Conservation (phyloP, 768 basidiomycete species). For the Serendipita sp. region DNA sequence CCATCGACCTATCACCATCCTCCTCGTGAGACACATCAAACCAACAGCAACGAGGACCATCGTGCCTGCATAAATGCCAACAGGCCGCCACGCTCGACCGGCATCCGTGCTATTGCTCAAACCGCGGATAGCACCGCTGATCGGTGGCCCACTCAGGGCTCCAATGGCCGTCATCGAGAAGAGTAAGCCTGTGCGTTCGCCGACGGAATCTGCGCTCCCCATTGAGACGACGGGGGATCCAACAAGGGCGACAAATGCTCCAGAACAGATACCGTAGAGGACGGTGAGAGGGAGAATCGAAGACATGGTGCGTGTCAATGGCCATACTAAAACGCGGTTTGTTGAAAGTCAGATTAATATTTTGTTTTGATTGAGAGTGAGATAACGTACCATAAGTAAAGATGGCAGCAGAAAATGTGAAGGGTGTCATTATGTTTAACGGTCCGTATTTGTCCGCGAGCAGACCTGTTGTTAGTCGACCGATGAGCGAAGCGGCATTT, state of each 20-base stretch:
- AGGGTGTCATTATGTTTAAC: conserved; percentile 14
- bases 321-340: conserved; percentile 31
- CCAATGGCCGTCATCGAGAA: conserved; percentile 8
- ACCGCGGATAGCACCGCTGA: conserved; percentile 11
- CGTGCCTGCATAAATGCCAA: conserved; percentile 11
- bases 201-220: conserved; percentile 10
- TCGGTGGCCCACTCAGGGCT: conserved; percentile 12
- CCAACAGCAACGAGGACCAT: not conserved
- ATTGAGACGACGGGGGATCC: conserved; percentile 7
- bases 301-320: conserved; percentile 31
- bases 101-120: not conserved
- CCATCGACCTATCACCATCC: not conserved
- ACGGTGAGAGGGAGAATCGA: conserved; percentile 38
- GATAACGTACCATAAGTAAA: conserved; percentile 14
- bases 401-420: conserved; percentile 13
- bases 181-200: conserved; percentile 12
- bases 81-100: conserved; percentile 3
- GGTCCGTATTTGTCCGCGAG: conserved; percentile 14
- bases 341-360: not conserved
- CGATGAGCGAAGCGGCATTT: conserved; percentile 16
- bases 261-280: conserved; percentile 29
- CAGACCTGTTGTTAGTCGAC: conserved; percentile 15
- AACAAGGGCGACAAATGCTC: conserved; percentile 10
- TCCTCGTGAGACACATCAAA: not conserved
- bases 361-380: not conserved